Evolutionary conservation across 2,329 filamentous ascomycete species (phyloP).

Genomic region (Rachicladosporium sp.): DNA sequence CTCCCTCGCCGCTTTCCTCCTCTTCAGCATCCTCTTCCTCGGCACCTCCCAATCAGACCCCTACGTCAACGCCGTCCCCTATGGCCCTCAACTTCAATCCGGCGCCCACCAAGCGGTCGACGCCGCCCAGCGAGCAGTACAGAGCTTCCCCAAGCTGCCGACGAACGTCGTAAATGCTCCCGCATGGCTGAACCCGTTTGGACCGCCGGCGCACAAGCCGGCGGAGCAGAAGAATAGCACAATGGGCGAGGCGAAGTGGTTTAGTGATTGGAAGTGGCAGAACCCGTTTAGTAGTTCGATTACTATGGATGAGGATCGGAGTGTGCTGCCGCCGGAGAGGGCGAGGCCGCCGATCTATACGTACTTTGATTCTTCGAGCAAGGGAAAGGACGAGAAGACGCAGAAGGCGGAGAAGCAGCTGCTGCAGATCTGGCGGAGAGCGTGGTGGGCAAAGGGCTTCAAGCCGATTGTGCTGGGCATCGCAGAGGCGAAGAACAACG

Average conservation of each 20-base stretch:
- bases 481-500: slow-evolving; percentile 72
- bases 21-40: slow-evolving; percentile 27
- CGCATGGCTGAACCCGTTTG: slow-evolving; percentile 48
- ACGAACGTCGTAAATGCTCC: slow-evolving; percentile 23
- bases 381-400: slow-evolving; percentile 47
- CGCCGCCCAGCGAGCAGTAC: slow-evolving; percentile 27
- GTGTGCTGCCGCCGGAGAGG: slow-evolving; percentile 65
- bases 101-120: slow-evolving; percentile 25
- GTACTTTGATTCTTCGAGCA: slow-evolving; percentile 64
- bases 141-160: slow-evolving; percentile 20
- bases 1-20: slow-evolving; percentile 24
- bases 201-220: slow-evolving; percentile 55
- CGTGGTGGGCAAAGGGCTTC: slow-evolving; percentile 94
- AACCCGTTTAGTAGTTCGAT: slow-evolving; percentile 77
- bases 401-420: slow-evolving; percentile 65
- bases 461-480: slow-evolving; percentile 67
- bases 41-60: slow-evolving; percentile 18
- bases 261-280: slow-evolving; percentile 79
- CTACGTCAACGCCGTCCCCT: slow-evolving; percentile 20
- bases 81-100: slow-evolving; percentile 26
- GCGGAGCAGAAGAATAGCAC: slow-evolving; percentile 67
- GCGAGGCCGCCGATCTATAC: slow-evolving; percentile 71
- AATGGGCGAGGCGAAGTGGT: slow-evolving; percentile 69
- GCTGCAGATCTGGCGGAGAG: slow-evolving; percentile 75
- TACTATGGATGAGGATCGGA: slow-evolving; percentile 67